Evolutionary conservation across 495 filamentous ascomycete species (phyloP).

Genomic region (Hypomontagnella monticulosa): DNA sequence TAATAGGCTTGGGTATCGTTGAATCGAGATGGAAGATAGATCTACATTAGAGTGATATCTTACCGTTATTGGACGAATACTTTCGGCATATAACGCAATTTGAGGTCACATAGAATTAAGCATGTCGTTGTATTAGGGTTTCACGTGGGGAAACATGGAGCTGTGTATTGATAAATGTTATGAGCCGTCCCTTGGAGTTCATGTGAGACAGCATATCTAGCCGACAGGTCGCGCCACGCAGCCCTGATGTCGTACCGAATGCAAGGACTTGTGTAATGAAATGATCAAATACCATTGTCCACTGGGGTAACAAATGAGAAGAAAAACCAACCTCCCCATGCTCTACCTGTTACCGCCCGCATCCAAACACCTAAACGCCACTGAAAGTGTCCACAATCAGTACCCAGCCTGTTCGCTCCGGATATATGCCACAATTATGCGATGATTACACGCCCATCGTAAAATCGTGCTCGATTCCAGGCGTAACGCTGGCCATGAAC

Average conservation of each 20-base stretch:
- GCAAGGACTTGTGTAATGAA: slow-evolving; percentile 1
- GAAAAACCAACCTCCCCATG: slow-evolving; percentile 9
- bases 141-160: no score
- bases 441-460: slow-evolving; percentile 87
- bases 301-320: slow-evolving; percentile 19
- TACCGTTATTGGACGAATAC: no score
- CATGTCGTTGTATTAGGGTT: no score
- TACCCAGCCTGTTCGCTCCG: slow-evolving; percentile 1
- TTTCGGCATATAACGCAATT: no score
- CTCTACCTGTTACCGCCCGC: slow-evolving; percentile 11
- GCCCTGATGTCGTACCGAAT: background rate
- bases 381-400: slow-evolving; percentile 11
- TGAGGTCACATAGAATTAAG: no score
- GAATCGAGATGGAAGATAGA: no score
- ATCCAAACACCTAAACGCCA: slow-evolving; percentile 37
- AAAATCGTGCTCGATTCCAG: slow-evolving; percentile 97
- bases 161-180: no score
- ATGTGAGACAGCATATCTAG: no score
- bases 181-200: no score
- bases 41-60: no score
- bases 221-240: no score
- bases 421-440: slow-evolving; percentile 10
- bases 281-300: slow-evolving; percentile 23
- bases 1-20: no score
- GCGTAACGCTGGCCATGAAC: slow-evolving; percentile 97